Percentiles rank a stretch among this genome's conserved stretches.
These are phyloP conservation scores for Ascochyta koolunga DNA, from an alignment of 2,329 filamentous ascomycete genomes.

Conservation along the genomic window DNA sequence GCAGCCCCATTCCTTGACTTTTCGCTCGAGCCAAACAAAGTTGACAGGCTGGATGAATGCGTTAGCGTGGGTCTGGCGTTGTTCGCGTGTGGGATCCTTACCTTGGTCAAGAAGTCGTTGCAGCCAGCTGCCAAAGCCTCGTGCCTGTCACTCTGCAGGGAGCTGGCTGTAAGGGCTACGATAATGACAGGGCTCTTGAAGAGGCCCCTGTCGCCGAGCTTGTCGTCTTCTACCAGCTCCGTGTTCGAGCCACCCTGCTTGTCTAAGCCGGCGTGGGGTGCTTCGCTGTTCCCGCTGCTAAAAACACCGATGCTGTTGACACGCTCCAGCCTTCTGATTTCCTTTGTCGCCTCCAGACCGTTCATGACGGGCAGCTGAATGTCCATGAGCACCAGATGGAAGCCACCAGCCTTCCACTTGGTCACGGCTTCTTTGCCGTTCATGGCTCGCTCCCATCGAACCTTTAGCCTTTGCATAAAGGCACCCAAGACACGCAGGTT, in stretches of 20 bases:
- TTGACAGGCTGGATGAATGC: slow-evolving; percentile 76
- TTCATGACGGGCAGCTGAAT: slow-evolving; percentile 98
- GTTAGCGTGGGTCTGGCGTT: slow-evolving; percentile 24
- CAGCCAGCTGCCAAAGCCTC: slow-evolving; percentile 94
- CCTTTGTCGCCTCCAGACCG: slow-evolving; percentile 90
- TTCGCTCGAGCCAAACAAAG: slow-evolving; percentile 95
- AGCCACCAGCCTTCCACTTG: slow-evolving; percentile 91
- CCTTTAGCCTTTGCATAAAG: slow-evolving; percentile 94
- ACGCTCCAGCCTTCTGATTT: slow-evolving; percentile 87
- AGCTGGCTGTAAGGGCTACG: slow-evolving; percentile 92
- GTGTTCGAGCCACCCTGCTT: slow-evolving; percentile 48
- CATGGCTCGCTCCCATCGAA: slow-evolving; percentile 96
- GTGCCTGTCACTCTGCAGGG: slow-evolving; percentile 91
- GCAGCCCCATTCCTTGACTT: slow-evolving; percentile 99
- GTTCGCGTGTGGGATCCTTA: slow-evolving; percentile 50
- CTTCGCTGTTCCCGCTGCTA: slow-evolving; percentile 58
- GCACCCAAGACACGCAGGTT: slow-evolving; percentile 92
- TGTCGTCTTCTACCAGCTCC: slow-evolving; percentile 66
- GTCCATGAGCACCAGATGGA: slow-evolving; percentile 97
- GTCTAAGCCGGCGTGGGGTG: slow-evolving; percentile 37
- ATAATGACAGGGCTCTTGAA: slow-evolving; percentile 99
- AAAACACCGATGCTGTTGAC: slow-evolving; percentile 94
- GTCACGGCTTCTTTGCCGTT: slow-evolving; percentile 91
- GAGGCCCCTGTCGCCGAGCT: slow-evolving; percentile 66
- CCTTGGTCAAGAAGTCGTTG: slow-evolving; percentile 98